Base-by-base conservation (phyloP, 495 filamentous ascomycete species). In the Paragyromitra xinjiangensis region DNA sequence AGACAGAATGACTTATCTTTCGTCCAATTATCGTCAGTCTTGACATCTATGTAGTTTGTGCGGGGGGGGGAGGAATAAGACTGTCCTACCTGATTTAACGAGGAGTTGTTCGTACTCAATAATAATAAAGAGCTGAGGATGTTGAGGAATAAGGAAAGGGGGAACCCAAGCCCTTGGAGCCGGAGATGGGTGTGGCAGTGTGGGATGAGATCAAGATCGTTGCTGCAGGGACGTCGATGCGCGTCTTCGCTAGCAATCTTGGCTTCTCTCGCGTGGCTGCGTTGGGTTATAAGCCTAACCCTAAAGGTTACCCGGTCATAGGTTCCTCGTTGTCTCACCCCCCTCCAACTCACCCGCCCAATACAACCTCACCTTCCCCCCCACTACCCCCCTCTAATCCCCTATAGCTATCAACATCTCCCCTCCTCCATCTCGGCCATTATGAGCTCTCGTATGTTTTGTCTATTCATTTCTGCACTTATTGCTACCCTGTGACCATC, bases 391-490 rank as follows among this genome's bases (percentile, higher is more conserved):
- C 62, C 45, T 62, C 50, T 45, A 48, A 69, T 59, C 64, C 40
- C 40, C 64, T 53, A 71, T 24, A 51, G 40, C 61, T 39, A 56
- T 55, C 42, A 72, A 24, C 9, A 71, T 64, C 37, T 26, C 7
- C 40, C 16, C 12, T 37, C 16, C 16, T 39, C 9, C 11, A 71
- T 55, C 61, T 62, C 14, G 22, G 40, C 77, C 59, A 48, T 24
- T 51, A 79, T 79, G 77, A 79, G 77, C 75, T 79, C 77, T 45
- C 67, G 77, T 79, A 72, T 22, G 77, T 79, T 65, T 59, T 59
- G 3, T 58, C 37, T 29, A 14, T 42, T 64, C 42, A 12, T 42
- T 42, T 64, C 14, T 66, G 3, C 40, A 9, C 29, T 19, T 65
- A 19, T 61, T 59, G 29, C 22, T 12, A n/a, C 61, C 39, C 50